Conservation (phyloP, 2,329 filamentous ascomycete genomes). For the Paraphaeosphaeria minitans region DNA sequence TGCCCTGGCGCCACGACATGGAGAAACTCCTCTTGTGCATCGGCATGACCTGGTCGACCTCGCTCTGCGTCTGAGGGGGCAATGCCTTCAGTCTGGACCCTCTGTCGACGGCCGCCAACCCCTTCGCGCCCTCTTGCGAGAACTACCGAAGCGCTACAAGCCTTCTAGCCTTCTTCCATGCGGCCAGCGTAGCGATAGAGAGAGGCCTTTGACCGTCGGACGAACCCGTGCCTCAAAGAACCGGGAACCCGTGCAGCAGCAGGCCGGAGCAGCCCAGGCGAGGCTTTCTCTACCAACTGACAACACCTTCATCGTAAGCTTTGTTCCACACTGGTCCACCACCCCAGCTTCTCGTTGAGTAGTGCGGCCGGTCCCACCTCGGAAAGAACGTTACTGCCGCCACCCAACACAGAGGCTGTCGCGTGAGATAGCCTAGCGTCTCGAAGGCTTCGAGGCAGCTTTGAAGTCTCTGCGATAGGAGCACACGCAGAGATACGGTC, state of each 20-base stretch:
- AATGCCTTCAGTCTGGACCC: constrained; percentile 1
- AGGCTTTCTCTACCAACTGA: neutral
- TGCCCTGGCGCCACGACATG: neutral
- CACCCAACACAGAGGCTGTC: constrained; percentile 1
- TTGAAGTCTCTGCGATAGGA: constrained; percentile 1
- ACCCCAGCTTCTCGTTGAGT: neutral
- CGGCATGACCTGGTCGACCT: constrained; percentile 2
- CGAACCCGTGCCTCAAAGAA: neutral
- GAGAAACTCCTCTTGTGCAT: neutral
- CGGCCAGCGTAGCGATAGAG: neutral
- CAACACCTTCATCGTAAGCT: neutral
- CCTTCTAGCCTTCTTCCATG: constrained; percentile 9
- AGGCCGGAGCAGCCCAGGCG: neutral
- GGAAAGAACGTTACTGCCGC: neutral
- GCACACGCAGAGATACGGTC: neutral
- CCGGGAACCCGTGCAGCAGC: neutral
- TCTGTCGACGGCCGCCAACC: neutral
- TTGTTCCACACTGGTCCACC: constrained; percentile 2
- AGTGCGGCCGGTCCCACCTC: neutral
- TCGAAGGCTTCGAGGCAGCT: neutral
- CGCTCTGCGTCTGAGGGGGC: neutral
- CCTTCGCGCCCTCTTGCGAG: neutral
- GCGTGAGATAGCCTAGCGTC: constrained; percentile 4
- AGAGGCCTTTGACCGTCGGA: neutral
- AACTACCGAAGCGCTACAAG: neutral